Evolutionary conservation across 78 protist species (phyloP).

Genomic region (Tieghemostelium lacteum): DNA sequence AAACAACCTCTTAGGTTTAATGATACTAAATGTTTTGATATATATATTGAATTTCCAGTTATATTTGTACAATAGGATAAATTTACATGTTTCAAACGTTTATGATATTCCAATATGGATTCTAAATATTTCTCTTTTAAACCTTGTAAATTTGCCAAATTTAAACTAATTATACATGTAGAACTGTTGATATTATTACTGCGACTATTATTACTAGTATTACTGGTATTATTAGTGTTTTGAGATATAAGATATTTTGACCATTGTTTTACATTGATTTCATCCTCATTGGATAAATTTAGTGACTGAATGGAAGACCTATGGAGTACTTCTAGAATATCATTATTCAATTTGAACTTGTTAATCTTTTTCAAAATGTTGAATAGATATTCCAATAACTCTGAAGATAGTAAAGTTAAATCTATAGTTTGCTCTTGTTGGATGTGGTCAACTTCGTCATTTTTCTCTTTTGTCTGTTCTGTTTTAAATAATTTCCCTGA

Average conservation of each 20-base stretch:
- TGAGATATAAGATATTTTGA: not conserved
- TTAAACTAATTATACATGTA: conserved; percentile 3
- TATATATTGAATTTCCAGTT: not conserved
- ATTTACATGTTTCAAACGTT: conserved; percentile 1
- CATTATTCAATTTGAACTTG: conserved; percentile 4
- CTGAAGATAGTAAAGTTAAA: conserved; percentile 1
- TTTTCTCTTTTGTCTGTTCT: not conserved
- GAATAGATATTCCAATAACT: conserved; percentile 18
- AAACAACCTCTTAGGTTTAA: conserved; percentile 54
- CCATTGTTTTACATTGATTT: not conserved
- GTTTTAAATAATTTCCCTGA: not conserved
- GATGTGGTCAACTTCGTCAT: not conserved
- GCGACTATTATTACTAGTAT: conserved; percentile 9
- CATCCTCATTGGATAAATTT: conserved; percentile 19
- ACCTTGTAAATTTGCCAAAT: not conserved
- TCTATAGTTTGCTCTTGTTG: not conserved
- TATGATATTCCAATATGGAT: not conserved
- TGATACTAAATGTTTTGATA: conserved; percentile 13
- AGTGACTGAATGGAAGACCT: not conserved
- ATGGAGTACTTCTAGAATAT: not conserved
- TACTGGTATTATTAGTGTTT: not conserved
- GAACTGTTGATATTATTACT: not conserved
- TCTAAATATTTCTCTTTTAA: not conserved
- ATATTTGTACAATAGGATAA: conserved; percentile 29
- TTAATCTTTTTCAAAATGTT: conserved; percentile 21